Percentiles rank a stretch among this genome's conserved stretches.
Conservation (phyloP, 2,329 filamentous ascomycete species). For the Neonectria ditissima region DNA sequence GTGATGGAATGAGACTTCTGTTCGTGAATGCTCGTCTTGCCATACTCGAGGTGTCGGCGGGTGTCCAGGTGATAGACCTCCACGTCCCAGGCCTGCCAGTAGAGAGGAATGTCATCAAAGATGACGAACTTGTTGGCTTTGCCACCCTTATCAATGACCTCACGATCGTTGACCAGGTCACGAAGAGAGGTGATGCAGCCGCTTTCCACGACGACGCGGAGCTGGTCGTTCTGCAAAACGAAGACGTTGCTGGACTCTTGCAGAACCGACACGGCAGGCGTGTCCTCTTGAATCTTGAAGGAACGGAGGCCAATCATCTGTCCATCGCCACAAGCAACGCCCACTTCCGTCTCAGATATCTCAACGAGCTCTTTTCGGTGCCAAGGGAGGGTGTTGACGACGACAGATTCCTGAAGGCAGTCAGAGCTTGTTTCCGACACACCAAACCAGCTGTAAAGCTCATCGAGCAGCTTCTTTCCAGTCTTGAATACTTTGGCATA, state of each 20-base stretch:
- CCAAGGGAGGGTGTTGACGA: conserved; percentile 91
- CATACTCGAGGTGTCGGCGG: conserved; percentile 77
- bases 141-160: conserved; percentile 78
- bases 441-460: conserved; percentile 76
- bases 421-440: conserved; percentile 60
- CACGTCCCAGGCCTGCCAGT: conserved; percentile 98
- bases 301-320: conserved; percentile 63
- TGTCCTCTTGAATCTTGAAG: conserved; percentile 59
- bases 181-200: conserved; percentile 88
- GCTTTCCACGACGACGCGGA: conserved; percentile 77
- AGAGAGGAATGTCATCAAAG: conserved; percentile 96
- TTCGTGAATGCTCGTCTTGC: conserved; percentile 78
- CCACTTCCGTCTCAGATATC: conserved; percentile 65
- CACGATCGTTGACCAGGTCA: conserved; percentile 78
- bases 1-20: conserved; percentile 80
- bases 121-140: conserved; percentile 94
- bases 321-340: conserved; percentile 68
- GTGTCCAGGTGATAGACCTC: conserved; percentile 96
- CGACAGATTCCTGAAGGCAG: conserved; percentile 64
- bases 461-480: conserved; percentile 77
- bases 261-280: conserved; percentile 64
- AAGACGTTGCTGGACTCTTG: conserved; percentile 73
- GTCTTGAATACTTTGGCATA: conserved; percentile 86
- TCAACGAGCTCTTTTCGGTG: conserved; percentile 78
- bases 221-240: conserved; percentile 81